A percentile compares a stretch with the other conserved stretches of the same genome.
Conservation (phyloP, 495 filamentous ascomycete species). For the Xylaria castorea region DNA sequence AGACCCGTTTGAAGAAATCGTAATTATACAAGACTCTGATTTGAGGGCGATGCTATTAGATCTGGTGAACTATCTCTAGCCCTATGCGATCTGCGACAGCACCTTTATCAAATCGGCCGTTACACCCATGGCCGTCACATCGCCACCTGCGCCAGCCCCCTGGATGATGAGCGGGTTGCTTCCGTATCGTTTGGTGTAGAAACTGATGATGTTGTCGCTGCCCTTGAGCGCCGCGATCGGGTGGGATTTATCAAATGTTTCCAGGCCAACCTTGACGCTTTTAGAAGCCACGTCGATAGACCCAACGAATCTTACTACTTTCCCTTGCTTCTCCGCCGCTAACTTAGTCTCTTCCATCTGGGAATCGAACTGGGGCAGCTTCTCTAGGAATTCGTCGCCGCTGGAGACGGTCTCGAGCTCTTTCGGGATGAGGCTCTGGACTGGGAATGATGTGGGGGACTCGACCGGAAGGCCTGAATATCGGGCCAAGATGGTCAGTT, state of each 20-base stretch:
- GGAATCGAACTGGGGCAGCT: slow-evolving; percentile 76
- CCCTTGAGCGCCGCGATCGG: slow-evolving; percentile 93
- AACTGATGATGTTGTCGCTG: slow-evolving; percentile 97
- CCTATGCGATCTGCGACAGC: slow-evolving; percentile 54
- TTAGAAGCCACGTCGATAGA: slow-evolving; percentile 80
- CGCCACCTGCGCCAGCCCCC: slow-evolving; percentile 91
- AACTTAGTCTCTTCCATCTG: slow-evolving; percentile 84
- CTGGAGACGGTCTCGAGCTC: slow-evolving; percentile 76
- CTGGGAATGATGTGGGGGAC: slow-evolving; percentile 83
- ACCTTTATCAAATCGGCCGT: slow-evolving; percentile 89
- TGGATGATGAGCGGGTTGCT: slow-evolving; percentile 89
- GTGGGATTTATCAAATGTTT: slow-evolving; percentile 81
- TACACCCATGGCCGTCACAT: slow-evolving; percentile 97
- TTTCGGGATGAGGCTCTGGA: slow-evolving; percentile 86
- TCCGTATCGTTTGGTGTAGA: slow-evolving; percentile 95
- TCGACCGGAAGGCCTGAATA: slow-evolving; percentile 78
- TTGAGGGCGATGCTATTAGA: slow-evolving; percentile 26
- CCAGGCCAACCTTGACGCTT: slow-evolving; percentile 84
- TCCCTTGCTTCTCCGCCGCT: slow-evolving; percentile 79
- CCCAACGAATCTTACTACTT: slow-evolving; percentile 95
- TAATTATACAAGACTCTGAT: slow-evolving; percentile 23
- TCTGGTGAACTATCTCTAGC: not conserved
- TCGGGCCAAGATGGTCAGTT: slow-evolving; percentile 90
- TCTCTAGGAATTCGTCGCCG: slow-evolving; percentile 81
- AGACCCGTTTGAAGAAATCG: not conserved